A percentile compares a stretch with the other conserved stretches of the same genome.
Evolutionary conservation across 2,329 filamentous ascomycete genomes (phyloP).

Genomic region (Zymoseptoria pseudotritici): DNA sequence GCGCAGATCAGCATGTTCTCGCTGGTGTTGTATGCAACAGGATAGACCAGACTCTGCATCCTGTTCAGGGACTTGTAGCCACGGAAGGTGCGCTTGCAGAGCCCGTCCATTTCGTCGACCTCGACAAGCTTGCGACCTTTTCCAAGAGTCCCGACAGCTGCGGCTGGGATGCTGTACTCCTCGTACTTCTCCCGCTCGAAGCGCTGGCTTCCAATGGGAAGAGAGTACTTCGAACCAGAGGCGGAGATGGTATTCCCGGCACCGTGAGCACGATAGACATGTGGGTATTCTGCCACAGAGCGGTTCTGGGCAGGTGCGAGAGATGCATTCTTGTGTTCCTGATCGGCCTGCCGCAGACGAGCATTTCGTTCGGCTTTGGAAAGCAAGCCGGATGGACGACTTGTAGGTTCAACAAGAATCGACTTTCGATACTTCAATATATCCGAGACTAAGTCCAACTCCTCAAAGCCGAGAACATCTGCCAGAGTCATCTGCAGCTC

Average conservation of each 20-base stretch:
- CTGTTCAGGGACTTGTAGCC: slow-evolving; percentile 90
- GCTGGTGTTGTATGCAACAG: slow-evolving; percentile 87
- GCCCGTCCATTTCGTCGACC: slow-evolving; percentile 76
- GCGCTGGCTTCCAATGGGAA: slow-evolving; percentile 68
- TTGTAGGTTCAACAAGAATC: slow-evolving; percentile 45
- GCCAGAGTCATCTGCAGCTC: slow-evolving; percentile 86
- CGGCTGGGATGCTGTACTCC: slow-evolving; percentile 79
- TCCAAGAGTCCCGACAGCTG: slow-evolving; percentile 66
- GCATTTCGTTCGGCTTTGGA: slow-evolving; percentile 72
- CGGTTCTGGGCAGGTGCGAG: slow-evolving; percentile 65
- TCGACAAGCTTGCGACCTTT: slow-evolving; percentile 66
- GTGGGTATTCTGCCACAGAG: slow-evolving; percentile 73
- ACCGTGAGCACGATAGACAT: slow-evolving; percentile 79
- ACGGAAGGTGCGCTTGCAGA: slow-evolving; percentile 86
- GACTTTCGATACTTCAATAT: slow-evolving; percentile 70
- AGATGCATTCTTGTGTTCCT: slow-evolving; percentile 70
- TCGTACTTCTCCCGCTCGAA: slow-evolving; percentile 71
- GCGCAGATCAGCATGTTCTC: slow-evolving; percentile 99
- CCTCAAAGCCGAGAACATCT: slow-evolving; percentile 86
- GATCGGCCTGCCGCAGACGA: slow-evolving; percentile 66
- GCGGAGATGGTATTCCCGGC: slow-evolving; percentile 80
- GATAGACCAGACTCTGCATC: slow-evolving; percentile 96
- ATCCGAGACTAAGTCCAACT: slow-evolving; percentile 87
- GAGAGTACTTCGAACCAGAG: slow-evolving; percentile 70
- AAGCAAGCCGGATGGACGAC: slow-evolving; percentile 50